A percentile compares a stretch with the other conserved stretches of the same genome.
phyloP scores from a whole-genome alignment of 352 stramenopile genomes.

The Aphanomyces euteiches region DNA sequence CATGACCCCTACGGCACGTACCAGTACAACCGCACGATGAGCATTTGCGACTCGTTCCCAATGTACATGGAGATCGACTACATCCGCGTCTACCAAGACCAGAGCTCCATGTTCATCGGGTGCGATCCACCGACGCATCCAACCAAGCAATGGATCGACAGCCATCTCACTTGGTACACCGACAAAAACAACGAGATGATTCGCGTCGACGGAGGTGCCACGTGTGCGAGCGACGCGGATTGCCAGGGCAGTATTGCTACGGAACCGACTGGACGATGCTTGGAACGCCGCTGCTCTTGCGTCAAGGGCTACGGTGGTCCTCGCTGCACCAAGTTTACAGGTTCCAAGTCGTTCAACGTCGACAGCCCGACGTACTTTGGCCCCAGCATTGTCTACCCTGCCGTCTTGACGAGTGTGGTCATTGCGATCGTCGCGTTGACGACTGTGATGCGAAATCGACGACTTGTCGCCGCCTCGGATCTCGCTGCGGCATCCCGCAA shows the following conservation, averaged over 20 bases:
- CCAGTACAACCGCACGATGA: constrained; percentile 24
- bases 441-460: not conserved
- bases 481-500: not conserved
- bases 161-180: constrained; percentile 21
- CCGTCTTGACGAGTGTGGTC: not conserved
- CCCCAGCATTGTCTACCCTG: not conserved
- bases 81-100: constrained; percentile 55
- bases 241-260: not conserved
- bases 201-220: not conserved
- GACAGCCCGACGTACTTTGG: not conserved
- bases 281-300: constrained; percentile 53
- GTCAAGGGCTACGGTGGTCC: constrained; percentile 37
- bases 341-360: not conserved
- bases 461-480: not conserved
- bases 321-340: not conserved
- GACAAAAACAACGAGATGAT: not conserved
- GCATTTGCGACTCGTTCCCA: constrained; percentile 31
- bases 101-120: constrained; percentile 39
- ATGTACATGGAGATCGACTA: constrained; percentile 41
- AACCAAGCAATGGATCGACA: constrained; percentile 43
- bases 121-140: constrained; percentile 44
- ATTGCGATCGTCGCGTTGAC: not conserved
- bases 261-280: constrained; percentile 45
- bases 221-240: not conserved
- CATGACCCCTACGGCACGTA: constrained; percentile 19